phyloP scores from a whole-genome alignment of 805 yeast genomes.

The Lachancea mirantina region DNA sequence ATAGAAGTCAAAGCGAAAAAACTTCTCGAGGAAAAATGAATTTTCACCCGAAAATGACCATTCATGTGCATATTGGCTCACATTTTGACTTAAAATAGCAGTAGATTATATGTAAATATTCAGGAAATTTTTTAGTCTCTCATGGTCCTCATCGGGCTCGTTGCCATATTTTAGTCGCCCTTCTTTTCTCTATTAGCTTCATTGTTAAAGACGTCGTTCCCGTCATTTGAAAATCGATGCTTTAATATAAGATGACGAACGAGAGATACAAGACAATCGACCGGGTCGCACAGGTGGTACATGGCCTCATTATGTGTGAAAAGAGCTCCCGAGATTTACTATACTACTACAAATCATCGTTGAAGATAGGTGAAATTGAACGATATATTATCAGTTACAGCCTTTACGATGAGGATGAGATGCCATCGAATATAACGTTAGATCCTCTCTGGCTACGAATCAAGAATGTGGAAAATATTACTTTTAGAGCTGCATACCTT shows the following conservation, averaged over 20 bases:
- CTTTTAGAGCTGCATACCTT: conserved; percentile 57
- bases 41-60: not conserved
- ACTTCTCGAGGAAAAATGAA: conserved; percentile 21
- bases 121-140: no score
- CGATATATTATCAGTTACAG: conserved; percentile 47
- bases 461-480: conserved; percentile 47
- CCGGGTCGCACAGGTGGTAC: not conserved
- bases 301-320: conserved; percentile 3
- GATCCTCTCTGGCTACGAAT: conserved; percentile 46
- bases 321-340: no score
- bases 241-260: no score
- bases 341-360: conserved; percentile 36
- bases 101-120: no score
- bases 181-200: no score
- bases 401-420: conserved; percentile 31
- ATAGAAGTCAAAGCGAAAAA: conserved; percentile 39
- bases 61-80: no score
- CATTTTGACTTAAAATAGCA: no score
- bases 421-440: conserved; percentile 22
- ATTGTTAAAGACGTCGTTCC: no score
- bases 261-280: not conserved
- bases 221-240: no score
- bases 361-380: conserved; percentile 55
- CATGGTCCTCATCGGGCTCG: no score
- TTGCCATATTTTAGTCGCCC: no score